Evolutionary conservation across 2,329 filamentous ascomycete genomes (phyloP).

Genomic region (Beauveria sp.): DNA sequence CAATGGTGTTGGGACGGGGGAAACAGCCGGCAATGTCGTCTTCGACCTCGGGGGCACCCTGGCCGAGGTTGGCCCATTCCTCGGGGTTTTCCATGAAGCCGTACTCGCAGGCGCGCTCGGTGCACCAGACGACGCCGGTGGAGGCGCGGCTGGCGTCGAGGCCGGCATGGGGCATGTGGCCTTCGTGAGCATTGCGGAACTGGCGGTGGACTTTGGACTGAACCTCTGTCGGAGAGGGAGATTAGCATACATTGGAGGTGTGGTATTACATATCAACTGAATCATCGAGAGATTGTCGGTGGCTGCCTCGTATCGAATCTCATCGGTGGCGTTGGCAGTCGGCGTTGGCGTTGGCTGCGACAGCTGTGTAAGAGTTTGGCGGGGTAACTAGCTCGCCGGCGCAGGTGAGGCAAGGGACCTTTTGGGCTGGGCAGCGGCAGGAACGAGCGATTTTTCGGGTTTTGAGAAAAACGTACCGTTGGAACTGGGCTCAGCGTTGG

Average conservation of each 20-base stretch:
- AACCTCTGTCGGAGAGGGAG: slow-evolving; percentile 49
- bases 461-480: slow-evolving; percentile 38
- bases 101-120: slow-evolving; percentile 79
- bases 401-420: neutral
- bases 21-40: slow-evolving; percentile 89
- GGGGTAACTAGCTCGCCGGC: neutral
- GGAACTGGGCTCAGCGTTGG: slow-evolving; percentile 46
- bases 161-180: slow-evolving; percentile 83
- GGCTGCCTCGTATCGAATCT: neutral
- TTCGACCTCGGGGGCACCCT: slow-evolving; percentile 89
- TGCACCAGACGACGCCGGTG: slow-evolving; percentile 92
- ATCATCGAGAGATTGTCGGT: neutral
- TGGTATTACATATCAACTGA: neutral
- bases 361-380: neutral
- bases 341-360: too few relatives aligned
- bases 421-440: neutral
- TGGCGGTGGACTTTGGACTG: slow-evolving; percentile 79
- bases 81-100: slow-evolving; percentile 78
- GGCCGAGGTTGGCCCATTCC: slow-evolving; percentile 85
- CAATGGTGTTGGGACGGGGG: slow-evolving; percentile 67
- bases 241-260: neutral
- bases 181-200: slow-evolving; percentile 84
- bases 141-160: slow-evolving; percentile 82
- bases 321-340: neutral
- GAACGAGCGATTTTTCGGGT: neutral